phyloP scores from a whole-genome alignment of 139 green algal species.

The Chlorella sp. region DNA sequence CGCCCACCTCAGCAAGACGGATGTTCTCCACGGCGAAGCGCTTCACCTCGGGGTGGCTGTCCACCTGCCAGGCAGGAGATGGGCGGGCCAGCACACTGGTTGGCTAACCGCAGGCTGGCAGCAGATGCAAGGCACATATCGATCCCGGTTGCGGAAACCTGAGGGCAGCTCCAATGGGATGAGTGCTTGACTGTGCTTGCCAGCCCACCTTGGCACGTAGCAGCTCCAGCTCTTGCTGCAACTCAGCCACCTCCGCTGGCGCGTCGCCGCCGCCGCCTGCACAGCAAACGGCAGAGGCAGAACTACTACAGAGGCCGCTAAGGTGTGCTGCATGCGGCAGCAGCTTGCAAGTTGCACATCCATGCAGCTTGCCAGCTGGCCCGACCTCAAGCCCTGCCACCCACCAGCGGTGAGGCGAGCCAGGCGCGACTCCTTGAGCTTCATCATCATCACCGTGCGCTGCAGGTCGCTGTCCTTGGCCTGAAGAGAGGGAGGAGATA shows the following conservation, averaged over 20 bases:
- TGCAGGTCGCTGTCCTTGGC: constrained; percentile 59
- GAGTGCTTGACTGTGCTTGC: too few species aligned
- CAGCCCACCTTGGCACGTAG: constrained; percentile 47
- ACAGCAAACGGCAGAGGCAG: not conserved
- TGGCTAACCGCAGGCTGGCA: constrained; percentile 41
- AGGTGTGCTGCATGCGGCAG: too few species aligned
- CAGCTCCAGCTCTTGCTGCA: constrained; percentile 45
- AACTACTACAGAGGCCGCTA: too few species aligned
- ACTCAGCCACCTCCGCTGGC: constrained; percentile 12
- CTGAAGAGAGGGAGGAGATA: not conserved
- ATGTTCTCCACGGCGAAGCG: constrained; percentile 65
- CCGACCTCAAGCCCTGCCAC: not conserved
- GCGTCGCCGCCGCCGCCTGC: not conserved
- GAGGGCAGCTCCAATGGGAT: too few species aligned
- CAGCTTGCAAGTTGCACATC: too few species aligned
- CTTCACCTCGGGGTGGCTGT: constrained; percentile 61
- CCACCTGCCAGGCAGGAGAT: constrained; percentile 25
- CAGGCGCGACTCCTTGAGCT: constrained; percentile 59
- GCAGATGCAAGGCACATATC: too few species aligned
- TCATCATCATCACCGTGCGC: constrained; percentile 59
- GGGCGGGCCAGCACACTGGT: not conserved
- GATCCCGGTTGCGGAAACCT: too few species aligned
- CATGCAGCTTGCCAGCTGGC: too few species aligned
- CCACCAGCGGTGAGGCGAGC: constrained; percentile 27
- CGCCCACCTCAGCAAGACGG: constrained; percentile 28